Evolutionary conservation across 1,284 basidiomycete genomes (phyloP), one percentile per base, ranked within the genome.

Genomic region (Stygiomarasmius scandens): DNA sequence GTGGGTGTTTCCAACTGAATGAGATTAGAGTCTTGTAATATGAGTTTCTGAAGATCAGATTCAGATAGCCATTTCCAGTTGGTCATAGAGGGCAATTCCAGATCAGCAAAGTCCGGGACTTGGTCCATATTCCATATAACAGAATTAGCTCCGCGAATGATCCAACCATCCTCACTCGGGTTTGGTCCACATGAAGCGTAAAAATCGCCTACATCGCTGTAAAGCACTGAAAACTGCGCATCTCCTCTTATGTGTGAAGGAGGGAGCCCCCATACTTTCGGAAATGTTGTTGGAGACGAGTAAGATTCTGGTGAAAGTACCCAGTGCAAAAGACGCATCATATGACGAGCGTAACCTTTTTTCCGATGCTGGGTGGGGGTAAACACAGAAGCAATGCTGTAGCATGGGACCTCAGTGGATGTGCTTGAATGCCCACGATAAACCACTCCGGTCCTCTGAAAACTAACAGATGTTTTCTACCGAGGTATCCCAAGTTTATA

Each of bases 171-270:
- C 14, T 61, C 51, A 2, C 68, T 61, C 2, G 63, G 11, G 22
- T 46, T 44, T 9, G 76, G 75, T 0, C 84, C 83, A 54, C 79
- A 78, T 2, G 62, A 58, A 5, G 60, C 62, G 67, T 89, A 90
- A 66, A 86, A 86, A 0, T 74, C 64, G 2, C 87, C 86, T 24
- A 89, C 72, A 62, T 89, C 87, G 66, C 85, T 89, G 69, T 84
- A 89, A 4, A 90, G 71, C 10, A 78, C 77, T 1, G 84, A 86
- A 62, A 86, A 82, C 22, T 49, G 59, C 0, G 66, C 76, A 25
- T 74, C 63, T 1, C 72, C 70, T 2, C 68, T 63, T 8, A 71
- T 66, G 43, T 65, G 64, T 2, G 49, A 12, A 4, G 74, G 75
- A 29, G 72, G 71, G n/a, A 19, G 27, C 1, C 76, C 76, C 76